phyloP scores from a whole-genome alignment of 225 moss, liverwort and hornwort genomes.

The Bryum argenteum region DNA sequence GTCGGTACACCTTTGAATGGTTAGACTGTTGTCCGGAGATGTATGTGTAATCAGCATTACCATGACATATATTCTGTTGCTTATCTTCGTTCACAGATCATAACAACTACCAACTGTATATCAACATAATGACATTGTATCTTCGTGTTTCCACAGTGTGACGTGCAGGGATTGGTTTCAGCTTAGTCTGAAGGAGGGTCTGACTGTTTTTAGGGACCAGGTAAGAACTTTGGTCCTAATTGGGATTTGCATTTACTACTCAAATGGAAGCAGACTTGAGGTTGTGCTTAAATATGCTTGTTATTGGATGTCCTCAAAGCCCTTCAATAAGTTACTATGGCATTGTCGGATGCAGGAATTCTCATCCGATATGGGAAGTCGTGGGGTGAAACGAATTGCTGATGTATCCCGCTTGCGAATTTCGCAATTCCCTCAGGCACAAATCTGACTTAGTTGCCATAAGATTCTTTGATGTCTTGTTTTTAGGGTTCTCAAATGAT shows the following conservation, averaged over 20 bases:
- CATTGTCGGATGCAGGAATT: slow-evolving; percentile 64
- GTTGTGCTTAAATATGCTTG: not conserved
- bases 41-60: not conserved
- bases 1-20: not conserved
- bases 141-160: slow-evolving; percentile 55
- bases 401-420: slow-evolving; percentile 82
- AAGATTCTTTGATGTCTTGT: not conserved
- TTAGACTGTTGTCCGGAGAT: slow-evolving; percentile 3
- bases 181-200: slow-evolving; percentile 95
- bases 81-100: not conserved
- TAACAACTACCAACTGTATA: too few species aligned
- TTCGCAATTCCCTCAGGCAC: slow-evolving; percentile 84
- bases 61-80: not conserved
- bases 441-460: not conserved
- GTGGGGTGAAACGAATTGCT: slow-evolving; percentile 91
- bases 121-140: not conserved
- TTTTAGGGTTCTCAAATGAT: too few species aligned
- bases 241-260: not conserved
- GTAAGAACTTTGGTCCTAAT: slow-evolving; percentile 18
- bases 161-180: slow-evolving; percentile 99
- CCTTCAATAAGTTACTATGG: not conserved
- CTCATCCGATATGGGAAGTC: slow-evolving; percentile 98
- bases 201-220: slow-evolving; percentile 98
- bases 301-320: not conserved
- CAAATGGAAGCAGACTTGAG: not conserved